Evolutionary conservation across 768 basidiomycete genomes (phyloP).

Genomic region (Clathrus columnatus): DNA sequence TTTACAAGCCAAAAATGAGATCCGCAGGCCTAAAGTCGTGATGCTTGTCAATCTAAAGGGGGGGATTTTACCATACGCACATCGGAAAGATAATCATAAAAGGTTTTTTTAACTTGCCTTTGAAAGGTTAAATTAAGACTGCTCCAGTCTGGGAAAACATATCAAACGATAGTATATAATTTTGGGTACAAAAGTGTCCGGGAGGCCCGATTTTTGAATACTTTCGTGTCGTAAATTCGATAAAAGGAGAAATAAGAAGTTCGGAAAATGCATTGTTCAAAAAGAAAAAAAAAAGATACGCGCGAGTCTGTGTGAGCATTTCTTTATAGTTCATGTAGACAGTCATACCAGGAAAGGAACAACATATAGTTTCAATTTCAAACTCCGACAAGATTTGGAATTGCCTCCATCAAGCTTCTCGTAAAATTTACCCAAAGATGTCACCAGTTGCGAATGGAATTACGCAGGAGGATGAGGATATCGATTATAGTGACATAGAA

Average conservation of each 20-base stretch:
- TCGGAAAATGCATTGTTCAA: background rate
- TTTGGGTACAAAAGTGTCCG: background rate
- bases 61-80: too few species aligned
- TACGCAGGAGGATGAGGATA: constrained; percentile 45
- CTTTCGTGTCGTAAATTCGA: background rate
- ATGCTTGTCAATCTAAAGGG: too few species aligned
- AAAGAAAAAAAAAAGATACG: background rate
- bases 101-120: too few species aligned
- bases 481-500: constrained; percentile 86
- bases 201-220: background rate
- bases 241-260: background rate
- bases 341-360: background rate
- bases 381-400: background rate
- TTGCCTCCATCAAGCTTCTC: too few species aligned
- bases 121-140: too few species aligned
- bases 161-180: background rate
- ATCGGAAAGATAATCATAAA: too few species aligned
- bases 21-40: too few species aligned
- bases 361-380: background rate
- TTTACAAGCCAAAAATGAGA: too few species aligned
- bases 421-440: constrained; percentile 32
- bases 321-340: background rate
- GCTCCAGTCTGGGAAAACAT: too few species aligned
- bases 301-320: background rate
- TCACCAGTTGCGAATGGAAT: constrained; percentile 29